phyloP scores from a whole-genome alignment of 2,329 filamentous ascomycete species.

The Neofusicoccum sp. region DNA sequence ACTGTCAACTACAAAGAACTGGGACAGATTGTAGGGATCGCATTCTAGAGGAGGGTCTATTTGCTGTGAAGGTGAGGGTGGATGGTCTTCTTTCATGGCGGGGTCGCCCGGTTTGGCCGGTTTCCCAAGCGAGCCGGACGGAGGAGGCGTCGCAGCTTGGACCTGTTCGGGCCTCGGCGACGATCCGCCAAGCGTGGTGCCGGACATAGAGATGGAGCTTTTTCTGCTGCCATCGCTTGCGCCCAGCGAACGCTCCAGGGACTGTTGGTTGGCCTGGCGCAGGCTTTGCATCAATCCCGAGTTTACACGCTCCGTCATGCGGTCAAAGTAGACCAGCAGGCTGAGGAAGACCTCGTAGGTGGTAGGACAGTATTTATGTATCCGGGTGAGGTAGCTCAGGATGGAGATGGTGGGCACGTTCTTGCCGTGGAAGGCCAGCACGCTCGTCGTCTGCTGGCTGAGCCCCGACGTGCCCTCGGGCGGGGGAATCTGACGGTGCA shows the following conservation, averaged over 20 bases:
- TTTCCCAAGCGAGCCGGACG: constrained; percentile 49
- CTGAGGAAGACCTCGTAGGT: constrained; percentile 98
- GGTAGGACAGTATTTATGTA: constrained; percentile 98
- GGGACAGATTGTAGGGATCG: constrained; percentile 56
- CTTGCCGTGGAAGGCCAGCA: constrained; percentile 95
- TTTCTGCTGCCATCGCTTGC: constrained; percentile 51
- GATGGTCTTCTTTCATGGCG: constrained; percentile 27
- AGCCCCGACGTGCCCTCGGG: constrained; percentile 59
- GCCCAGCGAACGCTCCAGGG: constrained; percentile 38
- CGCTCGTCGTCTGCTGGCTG: constrained; percentile 65
- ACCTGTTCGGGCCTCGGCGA: constrained; percentile 29
- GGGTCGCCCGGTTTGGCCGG: constrained; percentile 29
- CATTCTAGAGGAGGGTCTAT: constrained; percentile 39
- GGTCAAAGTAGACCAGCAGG: constrained; percentile 93
- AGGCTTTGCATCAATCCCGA: constrained; percentile 68
- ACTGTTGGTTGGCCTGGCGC: constrained; percentile 52
- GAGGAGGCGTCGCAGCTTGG: constrained; percentile 49
- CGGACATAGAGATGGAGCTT: constrained; percentile 25
- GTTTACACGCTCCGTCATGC: constrained; percentile 97
- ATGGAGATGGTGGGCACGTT: constrained; percentile 98
- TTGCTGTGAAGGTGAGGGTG: constrained; percentile 37
- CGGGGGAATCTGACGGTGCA: constrained; percentile 71
- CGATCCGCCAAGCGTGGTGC: constrained; percentile 30
- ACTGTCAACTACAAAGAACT: constrained; percentile 94
- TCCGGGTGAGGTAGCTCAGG: constrained; percentile 88